Percentiles rank a stretch among this genome's conserved stretches.
These are phyloP conservation scores for Coemansia sp. DNA, from an alignment of 192 early-diverging fungal genomes.

Conservation along the genomic window DNA sequence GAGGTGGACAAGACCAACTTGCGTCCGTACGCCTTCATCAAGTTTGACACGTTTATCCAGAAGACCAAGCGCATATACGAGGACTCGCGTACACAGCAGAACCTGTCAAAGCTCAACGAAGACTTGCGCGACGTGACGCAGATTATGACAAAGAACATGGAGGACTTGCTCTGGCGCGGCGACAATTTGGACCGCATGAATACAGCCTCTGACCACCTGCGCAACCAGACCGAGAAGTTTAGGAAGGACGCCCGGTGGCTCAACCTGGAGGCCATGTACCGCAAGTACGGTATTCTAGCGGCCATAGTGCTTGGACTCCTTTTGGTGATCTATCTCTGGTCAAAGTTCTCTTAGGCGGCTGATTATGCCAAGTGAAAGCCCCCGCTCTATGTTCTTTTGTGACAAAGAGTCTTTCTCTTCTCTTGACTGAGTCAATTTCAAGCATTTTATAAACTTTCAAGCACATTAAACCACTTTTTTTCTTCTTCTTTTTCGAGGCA, in stretches of 20 bases:
- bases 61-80: conserved; percentile 97
- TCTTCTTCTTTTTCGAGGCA: neutral
- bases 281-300: conserved; percentile 91
- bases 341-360: conserved; percentile 39
- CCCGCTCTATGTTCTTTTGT: neutral
- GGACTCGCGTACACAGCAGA: conserved; percentile 90
- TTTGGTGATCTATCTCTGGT: conserved; percentile 76
- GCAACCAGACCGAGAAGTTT: conserved; percentile 79
- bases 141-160: conserved; percentile 99
- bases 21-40: conserved; percentile 96
- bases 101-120: conserved; percentile 92
- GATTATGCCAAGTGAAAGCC: neutral
- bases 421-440: conserved; percentile 2
- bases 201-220: conserved; percentile 65
- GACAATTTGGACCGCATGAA: conserved; percentile 82
- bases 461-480: neutral
- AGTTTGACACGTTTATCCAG: conserved; percentile 99
- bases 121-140: conserved; percentile 95
- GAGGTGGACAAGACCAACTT: conserved; percentile 83
- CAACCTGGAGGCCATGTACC: conserved; percentile 87
- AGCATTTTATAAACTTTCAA: neutral
- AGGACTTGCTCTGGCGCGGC: conserved; percentile 90
- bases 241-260: conserved; percentile 84
- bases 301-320: conserved; percentile 79
- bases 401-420: neutral